phyloP scores from a whole-genome alignment of 805 yeast genomes.

The Komagataella pseudopastoris region DNA sequence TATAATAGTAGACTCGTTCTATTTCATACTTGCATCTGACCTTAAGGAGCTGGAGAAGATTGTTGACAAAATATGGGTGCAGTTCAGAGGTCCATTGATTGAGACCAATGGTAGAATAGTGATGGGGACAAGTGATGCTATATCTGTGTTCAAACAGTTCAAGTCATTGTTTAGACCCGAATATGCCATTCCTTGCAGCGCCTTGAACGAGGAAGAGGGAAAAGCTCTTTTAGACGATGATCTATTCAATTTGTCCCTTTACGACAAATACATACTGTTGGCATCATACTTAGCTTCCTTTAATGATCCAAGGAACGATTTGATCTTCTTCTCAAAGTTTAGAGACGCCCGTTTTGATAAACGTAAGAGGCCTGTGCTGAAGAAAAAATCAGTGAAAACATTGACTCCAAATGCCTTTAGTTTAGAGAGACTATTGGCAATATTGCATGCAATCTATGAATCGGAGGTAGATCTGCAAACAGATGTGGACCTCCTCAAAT shows the following conservation, averaged over 20 bases:
- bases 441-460: conserved; percentile 55
- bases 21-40: not conserved
- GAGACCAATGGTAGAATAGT: not conserved
- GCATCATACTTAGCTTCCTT: conserved; percentile 80
- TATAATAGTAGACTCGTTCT: not conserved
- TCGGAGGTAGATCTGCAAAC: conserved; percentile 21
- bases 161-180: not conserved
- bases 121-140: not conserved
- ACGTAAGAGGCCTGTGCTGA: conserved; percentile 14
- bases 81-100: not conserved
- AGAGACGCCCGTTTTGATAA: conserved; percentile 31
- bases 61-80: not conserved
- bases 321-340: conserved; percentile 54
- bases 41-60: not conserved
- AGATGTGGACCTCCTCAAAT: conserved; percentile 22
- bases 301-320: conserved; percentile 55
- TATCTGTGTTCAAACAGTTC: not conserved
- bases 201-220: not conserved
- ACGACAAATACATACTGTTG: conserved; percentile 37
- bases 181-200: not conserved
- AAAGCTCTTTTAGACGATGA: not conserved
- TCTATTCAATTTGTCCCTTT: not conserved
- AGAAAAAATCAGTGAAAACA: conserved; percentile 28
- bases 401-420: conserved; percentile 65
- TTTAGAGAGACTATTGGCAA: conserved; percentile 69